Conservation (phyloP, 306 rosid species). For the Urtica urens region DNA sequence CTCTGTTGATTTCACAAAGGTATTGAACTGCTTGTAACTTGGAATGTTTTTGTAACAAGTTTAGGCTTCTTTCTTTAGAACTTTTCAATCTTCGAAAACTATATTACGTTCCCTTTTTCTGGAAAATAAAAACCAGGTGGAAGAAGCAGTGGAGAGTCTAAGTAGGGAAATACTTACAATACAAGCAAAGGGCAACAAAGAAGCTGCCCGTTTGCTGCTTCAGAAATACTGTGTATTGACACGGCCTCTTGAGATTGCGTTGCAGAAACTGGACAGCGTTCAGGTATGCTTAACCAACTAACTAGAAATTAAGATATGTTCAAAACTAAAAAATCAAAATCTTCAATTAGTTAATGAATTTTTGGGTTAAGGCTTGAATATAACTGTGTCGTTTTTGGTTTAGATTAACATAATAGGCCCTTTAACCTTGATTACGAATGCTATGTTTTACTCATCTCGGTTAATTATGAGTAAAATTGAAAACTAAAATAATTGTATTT, state of each 20-base stretch:
- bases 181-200: conserved; percentile 90
- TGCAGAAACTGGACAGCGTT: conserved; percentile 56
- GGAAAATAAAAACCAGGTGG: conserved; percentile 33
- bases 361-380: background rate
- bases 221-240: conserved; percentile 45
- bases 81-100: background rate
- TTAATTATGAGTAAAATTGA: background rate
- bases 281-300: conserved; percentile 37
- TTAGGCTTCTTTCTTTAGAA: background rate
- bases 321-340: background rate
- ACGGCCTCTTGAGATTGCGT: conserved; percentile 47
- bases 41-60: conserved; percentile 2
- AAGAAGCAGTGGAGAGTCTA: conserved; percentile 71
- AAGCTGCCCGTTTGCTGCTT: conserved; percentile 65
- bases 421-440: background rate
- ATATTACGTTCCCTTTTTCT: background rate
- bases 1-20: conserved; percentile 81
- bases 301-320: background rate
- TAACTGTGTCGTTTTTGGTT: too few species aligned
- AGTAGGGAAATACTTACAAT: conserved; percentile 82
- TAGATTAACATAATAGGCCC: too few species aligned
- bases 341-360: too few species aligned
- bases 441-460: background rate
- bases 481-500: background rate
- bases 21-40: conserved; percentile 15